Evolutionary conservation across 306 rosid species (phyloP), one percentile per base, ranked within the genome.

Genomic region (Dryas octopetala): DNA sequence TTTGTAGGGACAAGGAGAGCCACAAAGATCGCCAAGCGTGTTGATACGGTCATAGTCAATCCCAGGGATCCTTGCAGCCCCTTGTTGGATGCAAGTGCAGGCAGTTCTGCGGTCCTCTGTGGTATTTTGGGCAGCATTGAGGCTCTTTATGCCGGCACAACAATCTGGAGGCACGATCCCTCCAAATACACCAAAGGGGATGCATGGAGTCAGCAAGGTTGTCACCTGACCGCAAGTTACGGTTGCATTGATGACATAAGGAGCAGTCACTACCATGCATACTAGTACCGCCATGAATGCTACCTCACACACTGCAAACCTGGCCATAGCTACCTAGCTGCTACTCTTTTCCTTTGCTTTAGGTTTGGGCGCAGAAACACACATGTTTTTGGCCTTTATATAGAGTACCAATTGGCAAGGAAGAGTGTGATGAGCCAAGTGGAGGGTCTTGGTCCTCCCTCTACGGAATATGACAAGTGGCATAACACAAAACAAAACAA

Each of bases 201-300:
- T 86, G 83, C 93, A 91, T 62, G 97, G 95, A 16, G 71, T 73
- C 8, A 91, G 80, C 73, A 84, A 86, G 1, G 58, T 46, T 0
- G 85, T 86, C 4, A 86, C 81, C 70, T 89, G 82, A 0, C 73
- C 86, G 70, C 97, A 91, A 10, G 91, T 78, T 43, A 88, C 1
- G 14, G 70, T 70, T 26, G 86, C 83, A 41, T 82, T 19, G 11
- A 4, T 75, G 6, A 68, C 51, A 44, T 65, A 40, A 5, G 70
- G 52, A 76, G 75, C 14, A 7, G 76, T 62, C 54, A 69, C 54
- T 1, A 85, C 48, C 58, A 75, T 44, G 47, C 53, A 64, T 44
- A 54, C 15, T 6, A 75, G 62, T 7, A 75, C 1, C 26, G 19
- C 47, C 64, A 4, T 54, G 15, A 51, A 16, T 9, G 45, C 63